These are phyloP conservation scores for Kodamaea neixiangensis DNA, from an alignment of 805 yeast species.

Conservation along the genomic window DNA sequence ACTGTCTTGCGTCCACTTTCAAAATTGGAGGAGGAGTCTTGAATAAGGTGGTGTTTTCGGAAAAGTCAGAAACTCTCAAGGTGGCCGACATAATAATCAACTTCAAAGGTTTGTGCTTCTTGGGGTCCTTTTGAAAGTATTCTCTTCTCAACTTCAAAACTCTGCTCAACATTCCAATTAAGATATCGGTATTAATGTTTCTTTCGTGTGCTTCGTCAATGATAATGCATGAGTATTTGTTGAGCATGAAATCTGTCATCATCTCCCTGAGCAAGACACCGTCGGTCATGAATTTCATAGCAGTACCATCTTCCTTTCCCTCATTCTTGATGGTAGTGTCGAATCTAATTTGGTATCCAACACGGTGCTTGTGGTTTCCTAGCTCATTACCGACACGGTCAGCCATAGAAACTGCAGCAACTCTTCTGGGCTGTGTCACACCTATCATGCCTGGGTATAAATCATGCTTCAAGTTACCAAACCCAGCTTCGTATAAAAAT, in stretches of 20 bases:
- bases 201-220: conserved; percentile 99
- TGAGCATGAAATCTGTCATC: conserved; percentile 80
- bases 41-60: conserved; percentile 76
- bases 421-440: conserved; percentile 92
- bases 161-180: conserved; percentile 92
- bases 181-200: conserved; percentile 91
- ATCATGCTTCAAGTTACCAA: conserved; percentile 63
- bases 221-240: conserved; percentile 80
- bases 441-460: conserved; percentile 88
- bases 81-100: conserved; percentile 97
- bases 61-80: conserved; percentile 86
- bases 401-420: conserved; percentile 92
- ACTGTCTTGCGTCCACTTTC: conserved; percentile 90
- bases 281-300: conserved; percentile 88
- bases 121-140: conserved; percentile 49
- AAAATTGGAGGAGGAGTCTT: conserved; percentile 79
- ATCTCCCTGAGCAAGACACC: conserved; percentile 92
- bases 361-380: conserved; percentile 68
- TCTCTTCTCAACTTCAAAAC: conserved; percentile 70
- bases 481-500: conserved; percentile 90
- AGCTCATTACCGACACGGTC: conserved; percentile 74
- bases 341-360: conserved; percentile 81
- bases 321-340: conserved; percentile 64
- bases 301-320: conserved; percentile 51
- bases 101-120: conserved; percentile 62